Base-by-base conservation (phyloP, 1,139 yeast species). In the Saccharomycopsis crataegensis region DNA sequence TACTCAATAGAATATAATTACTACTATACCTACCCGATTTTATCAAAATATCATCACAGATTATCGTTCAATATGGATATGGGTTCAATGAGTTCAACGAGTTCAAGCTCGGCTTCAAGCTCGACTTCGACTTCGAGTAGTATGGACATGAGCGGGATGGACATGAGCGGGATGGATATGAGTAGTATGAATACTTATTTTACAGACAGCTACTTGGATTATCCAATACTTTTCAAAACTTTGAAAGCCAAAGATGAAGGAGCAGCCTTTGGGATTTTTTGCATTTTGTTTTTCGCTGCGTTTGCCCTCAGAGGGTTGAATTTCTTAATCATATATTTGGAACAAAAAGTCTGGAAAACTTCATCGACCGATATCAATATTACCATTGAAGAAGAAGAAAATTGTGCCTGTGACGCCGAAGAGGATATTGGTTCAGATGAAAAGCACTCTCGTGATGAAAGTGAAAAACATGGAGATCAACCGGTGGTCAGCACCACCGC, bases 211-310 rank as follows among this genome's bases (percentile, higher is more conserved):
- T 85, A 70, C 65, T 61, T 66, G 8, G 67, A 72, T 51, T 79
- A 80, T 61, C 88, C 91, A 0, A 87, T 86, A 0, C 62, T 85
- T 8, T 85, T 85, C 70, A 67, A 73, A 56, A 67, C 68, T 0
- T 67, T 86, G 51, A 61, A 64, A 16, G 91, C 93, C 3, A 59
- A 69, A 2, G 71, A 69, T 48, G 77, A 77, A 32, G 89, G 75
- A 12, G 75, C 77, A 56, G 90, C 87, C 0, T 85, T 85, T 65
- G 94, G 91, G 38, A 83, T 86, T 22, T 86, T 84, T 62, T 67
- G 82, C 44, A 69, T 82, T 37, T 65, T 86, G 37, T 78, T 85
- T 62, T 74, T 76, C 40, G 70, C 79, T 12, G 83, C 83, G 0
- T 78, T 85, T 61, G 67, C 75, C 44, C 73, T 82, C 55, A 76